phyloP scores from a whole-genome alignment of 768 basidiomycete genomes.

The Hypsizygus marmoreus region DNA sequence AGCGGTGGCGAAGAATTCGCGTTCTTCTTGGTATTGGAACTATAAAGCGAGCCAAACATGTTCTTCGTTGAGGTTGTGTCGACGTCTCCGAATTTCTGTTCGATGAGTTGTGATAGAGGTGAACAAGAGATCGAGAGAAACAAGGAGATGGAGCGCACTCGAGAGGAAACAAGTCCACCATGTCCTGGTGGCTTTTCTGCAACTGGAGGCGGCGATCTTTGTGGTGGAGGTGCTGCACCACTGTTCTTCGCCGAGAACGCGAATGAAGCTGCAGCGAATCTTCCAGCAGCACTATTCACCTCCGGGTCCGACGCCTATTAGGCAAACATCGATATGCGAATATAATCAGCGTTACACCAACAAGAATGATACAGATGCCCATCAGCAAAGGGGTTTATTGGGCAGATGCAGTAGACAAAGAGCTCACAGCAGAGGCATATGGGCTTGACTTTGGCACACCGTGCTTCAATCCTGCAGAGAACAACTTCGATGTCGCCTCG shows the following conservation, averaged over 20 bases:
- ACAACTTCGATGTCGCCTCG: slow-evolving; percentile 39
- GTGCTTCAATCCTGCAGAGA: slow-evolving; percentile 44
- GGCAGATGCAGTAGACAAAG: too few relatives aligned
- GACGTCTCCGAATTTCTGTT: slow-evolving; percentile 62
- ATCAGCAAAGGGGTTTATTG: too few relatives aligned
- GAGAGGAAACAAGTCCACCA: slow-evolving; percentile 24
- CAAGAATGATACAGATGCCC: too few relatives aligned
- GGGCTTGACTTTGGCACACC: slow-evolving; percentile 36
- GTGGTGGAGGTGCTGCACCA: slow-evolving; percentile 17
- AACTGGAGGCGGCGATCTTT: slow-evolving; percentile 20
- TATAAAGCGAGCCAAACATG: slow-evolving; percentile 48
- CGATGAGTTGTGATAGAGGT: background rate
- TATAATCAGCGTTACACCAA: too few relatives aligned
- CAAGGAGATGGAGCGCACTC: slow-evolving; percentile 21
- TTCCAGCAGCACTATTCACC: slow-evolving; percentile 44
- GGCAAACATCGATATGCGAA: too few relatives aligned
- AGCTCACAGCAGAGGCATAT: slow-evolving; percentile 36
- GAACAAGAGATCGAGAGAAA: slow-evolving; percentile 1
- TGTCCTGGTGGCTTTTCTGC: slow-evolving; percentile 30
- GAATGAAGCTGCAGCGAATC: slow-evolving; percentile 58
- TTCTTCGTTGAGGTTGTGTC: slow-evolving; percentile 53
- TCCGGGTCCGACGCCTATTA: slow-evolving; percentile 42
- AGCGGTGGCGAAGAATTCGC: slow-evolving; percentile 34
- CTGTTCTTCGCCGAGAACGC: slow-evolving; percentile 38
- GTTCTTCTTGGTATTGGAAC: slow-evolving; percentile 41